Base-by-base conservation (phyloP, 306 rosid species). In the Quercus wislizeni region DNA sequence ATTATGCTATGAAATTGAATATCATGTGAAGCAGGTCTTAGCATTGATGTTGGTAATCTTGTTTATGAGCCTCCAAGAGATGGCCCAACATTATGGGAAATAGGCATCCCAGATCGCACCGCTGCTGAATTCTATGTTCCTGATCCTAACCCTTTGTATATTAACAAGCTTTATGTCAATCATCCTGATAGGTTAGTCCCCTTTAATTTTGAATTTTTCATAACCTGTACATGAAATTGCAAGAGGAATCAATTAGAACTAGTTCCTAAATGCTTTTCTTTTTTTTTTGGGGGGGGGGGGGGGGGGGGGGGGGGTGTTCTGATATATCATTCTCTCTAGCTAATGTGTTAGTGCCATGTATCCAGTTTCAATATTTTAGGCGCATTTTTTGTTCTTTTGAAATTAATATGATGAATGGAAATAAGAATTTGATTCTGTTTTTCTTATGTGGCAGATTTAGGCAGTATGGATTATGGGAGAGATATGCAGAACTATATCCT, bases 71-170 rank as follows among this genome's bases (percentile, higher is more conserved):
- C 97, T 8, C 98, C 90, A 51, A 91, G 99, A 86, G 88, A 87
- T 73, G 99, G 97, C 2, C 91, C 97, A 17, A 95, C 99, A 52
- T 70, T 91, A 71, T 94, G 99, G 99, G 99, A 94, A 91, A 94
- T 94, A 72, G 98, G 98, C 56, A 77, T 89, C 64, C 97, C 99
- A 9, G 94, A 95, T 84, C 97, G 98, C 20, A 75, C 94, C 0
- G 97, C 98, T 28, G 89, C 90, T 21, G 97, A 92, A 78, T 92
- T 95, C 82, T 91, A 85, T 71, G 83, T 91, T 62, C 98, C 97
- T 18, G 94, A 91, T 81, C 97, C 99, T 33, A 83, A 91, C 74
- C 97, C 97, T 13, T 88, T 71, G 59, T 91, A 87, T 30, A 79
- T 91, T 76, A 95, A 95, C 83, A 90, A 89, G 59, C 89, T 95